phyloP scores from a whole-genome alignment of 2,329 filamentous ascomycete genomes.

The Mycosphaerelloides madeirae region DNA sequence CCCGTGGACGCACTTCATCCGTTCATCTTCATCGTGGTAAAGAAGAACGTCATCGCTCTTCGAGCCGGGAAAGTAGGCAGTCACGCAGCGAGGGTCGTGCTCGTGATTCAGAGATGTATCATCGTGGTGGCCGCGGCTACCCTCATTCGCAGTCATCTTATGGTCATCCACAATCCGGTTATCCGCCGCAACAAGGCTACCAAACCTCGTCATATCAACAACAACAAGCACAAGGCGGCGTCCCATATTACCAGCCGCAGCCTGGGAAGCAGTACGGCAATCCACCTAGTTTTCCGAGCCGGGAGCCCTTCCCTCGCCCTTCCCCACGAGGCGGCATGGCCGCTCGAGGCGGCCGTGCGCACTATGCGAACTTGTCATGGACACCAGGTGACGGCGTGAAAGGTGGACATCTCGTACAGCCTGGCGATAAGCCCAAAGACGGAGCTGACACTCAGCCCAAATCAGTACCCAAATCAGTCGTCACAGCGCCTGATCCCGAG shows the following conservation, averaged over 20 bases:
- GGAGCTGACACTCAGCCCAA: conserved; percentile 28
- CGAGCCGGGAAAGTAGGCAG: conserved; percentile 23
- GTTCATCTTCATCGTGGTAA: not conserved
- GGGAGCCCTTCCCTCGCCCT: conserved; percentile 19
- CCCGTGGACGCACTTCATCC: not conserved
- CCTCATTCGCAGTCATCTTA: conserved; percentile 61
- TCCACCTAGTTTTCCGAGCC: conserved; percentile 19
- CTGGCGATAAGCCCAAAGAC: conserved; percentile 27
- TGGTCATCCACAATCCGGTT: conserved; percentile 43
- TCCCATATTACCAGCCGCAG: conserved; percentile 29
- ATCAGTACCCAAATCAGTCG: conserved; percentile 27
- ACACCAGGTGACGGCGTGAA: conserved; percentile 54
- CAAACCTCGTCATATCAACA: conserved; percentile 57
- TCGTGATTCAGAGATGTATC: conserved; percentile 29
- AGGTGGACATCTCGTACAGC: conserved; percentile 44
- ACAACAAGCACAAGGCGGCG: conserved; percentile 34
- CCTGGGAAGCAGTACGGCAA: conserved; percentile 39
- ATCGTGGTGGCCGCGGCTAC: conserved; percentile 25
- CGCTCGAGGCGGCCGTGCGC: conserved; percentile 42
- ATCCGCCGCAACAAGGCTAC: conserved; percentile 50
- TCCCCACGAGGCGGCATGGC: conserved; percentile 43
- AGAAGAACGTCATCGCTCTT: conserved; percentile 8
- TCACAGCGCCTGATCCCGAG: conserved; percentile 36
- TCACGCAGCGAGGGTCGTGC: conserved; percentile 13
- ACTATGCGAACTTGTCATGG: conserved; percentile 69